phyloP scores from a whole-genome alignment of 2,329 filamentous ascomycete species.

The Botryotinia globosa region DNA sequence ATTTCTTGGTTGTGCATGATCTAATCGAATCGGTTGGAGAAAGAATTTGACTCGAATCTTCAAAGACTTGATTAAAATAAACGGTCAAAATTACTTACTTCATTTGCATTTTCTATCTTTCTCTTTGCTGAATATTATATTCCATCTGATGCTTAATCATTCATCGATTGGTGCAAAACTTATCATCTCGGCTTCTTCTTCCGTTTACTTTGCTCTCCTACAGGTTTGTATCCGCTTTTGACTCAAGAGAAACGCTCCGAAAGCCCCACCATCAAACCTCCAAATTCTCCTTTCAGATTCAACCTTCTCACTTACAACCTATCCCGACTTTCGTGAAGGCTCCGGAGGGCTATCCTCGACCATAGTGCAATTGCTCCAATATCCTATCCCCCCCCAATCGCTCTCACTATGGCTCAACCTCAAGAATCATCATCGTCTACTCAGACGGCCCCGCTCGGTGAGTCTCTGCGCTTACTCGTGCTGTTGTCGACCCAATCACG shows the following conservation, averaged over 20 bases:
- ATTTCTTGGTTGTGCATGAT: constrained; percentile 5
- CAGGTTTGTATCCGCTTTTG: constrained; percentile 13
- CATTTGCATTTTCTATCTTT: not conserved
- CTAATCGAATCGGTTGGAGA: not conserved
- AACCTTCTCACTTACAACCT: constrained; percentile 14
- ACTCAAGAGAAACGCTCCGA: constrained; percentile 20
- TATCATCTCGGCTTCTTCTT: constrained; percentile 16
- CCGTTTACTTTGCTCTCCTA: constrained; percentile 6
- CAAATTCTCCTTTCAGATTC: constrained; percentile 23
- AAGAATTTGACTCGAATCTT: not conserved
- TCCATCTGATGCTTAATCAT: not conserved
- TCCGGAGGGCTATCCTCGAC: constrained; percentile 21
- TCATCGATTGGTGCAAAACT: constrained; percentile 13
- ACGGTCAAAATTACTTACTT: not conserved
- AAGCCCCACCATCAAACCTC: constrained; percentile 24
- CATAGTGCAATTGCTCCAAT: constrained; percentile 18
- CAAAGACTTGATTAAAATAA: not conserved
- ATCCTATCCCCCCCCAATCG: not conserved
- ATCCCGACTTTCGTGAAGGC: constrained; percentile 19
- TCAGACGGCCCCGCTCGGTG: constrained; percentile 29
- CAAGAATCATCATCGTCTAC: constrained; percentile 22
- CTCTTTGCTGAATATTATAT: not conserved
- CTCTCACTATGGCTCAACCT: constrained; percentile 28
- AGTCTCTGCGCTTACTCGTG: constrained; percentile 29
- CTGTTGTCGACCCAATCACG: constrained; percentile 22